Percentiles rank a stretch among this genome's conserved stretches.
Evolutionary conservation across 768 basidiomycete species (phyloP).

Genomic region (Tricholoma matsutake): DNA sequence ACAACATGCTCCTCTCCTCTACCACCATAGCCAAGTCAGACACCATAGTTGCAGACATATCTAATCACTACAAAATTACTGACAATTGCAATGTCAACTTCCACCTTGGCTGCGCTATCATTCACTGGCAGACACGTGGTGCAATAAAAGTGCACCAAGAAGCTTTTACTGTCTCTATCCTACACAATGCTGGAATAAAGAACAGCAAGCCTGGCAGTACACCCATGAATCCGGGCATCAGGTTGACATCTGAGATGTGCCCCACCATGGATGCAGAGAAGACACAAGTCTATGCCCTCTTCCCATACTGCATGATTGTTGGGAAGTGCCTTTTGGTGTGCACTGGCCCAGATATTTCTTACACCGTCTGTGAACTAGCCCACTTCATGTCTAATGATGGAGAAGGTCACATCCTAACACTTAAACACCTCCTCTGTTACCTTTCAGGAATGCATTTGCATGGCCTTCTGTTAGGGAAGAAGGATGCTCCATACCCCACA

Average conservation of each 20-base stretch:
- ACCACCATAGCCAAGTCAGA: background rate
- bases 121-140: background rate
- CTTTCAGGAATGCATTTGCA: background rate
- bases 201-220: background rate
- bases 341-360: background rate
- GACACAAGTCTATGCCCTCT: background rate
- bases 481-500: background rate
- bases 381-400: background rate
- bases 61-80: background rate
- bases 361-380: background rate
- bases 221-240: background rate
- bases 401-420: background rate
- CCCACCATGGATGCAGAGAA: background rate
- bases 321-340: background rate
- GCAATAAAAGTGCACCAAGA: background rate
- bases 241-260: background rate
- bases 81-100: background rate
- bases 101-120: background rate
- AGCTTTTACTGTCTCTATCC: background rate
- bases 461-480: background rate
- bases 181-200: background rate
- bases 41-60: background rate
- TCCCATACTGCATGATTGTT: background rate
- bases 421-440: background rate
- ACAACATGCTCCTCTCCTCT: background rate